Evolutionary conservation across 257 asterid genomes (phyloP), one percentile per base, ranked within the genome.

Genomic region (Solanum etuberosum): DNA sequence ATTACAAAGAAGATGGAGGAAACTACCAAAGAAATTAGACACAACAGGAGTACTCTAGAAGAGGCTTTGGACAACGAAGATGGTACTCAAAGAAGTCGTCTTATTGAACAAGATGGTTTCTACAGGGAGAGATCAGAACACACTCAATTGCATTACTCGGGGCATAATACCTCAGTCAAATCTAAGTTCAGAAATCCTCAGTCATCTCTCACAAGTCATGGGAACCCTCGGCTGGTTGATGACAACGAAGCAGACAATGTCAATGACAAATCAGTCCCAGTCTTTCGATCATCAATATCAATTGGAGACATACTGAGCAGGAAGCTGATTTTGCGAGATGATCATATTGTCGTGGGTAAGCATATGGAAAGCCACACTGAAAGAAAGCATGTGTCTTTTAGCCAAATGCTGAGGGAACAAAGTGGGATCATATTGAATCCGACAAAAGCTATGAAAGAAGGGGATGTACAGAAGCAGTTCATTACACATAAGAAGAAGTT

Each of bases 351-450:
- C 8, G 83, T 90, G 86, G 97, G 92, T 29, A 89, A 87, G 83
- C 93, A 88, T 72, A 88, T 87, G 81, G 95, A 94, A 89, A 88
- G 90, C 89, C 91, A 85, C 54, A 83, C 76, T 25, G 95, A 90
- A 89, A 92, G 92, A 87, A 88, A 90, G 54, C 94, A 89, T 82
- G 93, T 92, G 32, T 92, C 97, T 23, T 85, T 96, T 92, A 96
- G 99, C 94, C 95, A 96, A 89, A 95, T 96, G 99, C 92, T 96
- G 67, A 90, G 93, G 23, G 95, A 94, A 76, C 97, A 94, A 87
- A 96, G 98, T 67, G 93, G 97, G 46, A 91, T 91, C 21, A 91
- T 94, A 35, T 72, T 94, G 89, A 91, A 92, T 71, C 94, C 97
- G 1, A 31, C 80, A 2, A 93, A 92, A 43, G 72, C 88, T 13